Evolutionary conservation across 1,139 yeast genomes (phyloP), one percentile per base, ranked within the genome.

Genomic region (Diutina pseudorugosa): DNA sequence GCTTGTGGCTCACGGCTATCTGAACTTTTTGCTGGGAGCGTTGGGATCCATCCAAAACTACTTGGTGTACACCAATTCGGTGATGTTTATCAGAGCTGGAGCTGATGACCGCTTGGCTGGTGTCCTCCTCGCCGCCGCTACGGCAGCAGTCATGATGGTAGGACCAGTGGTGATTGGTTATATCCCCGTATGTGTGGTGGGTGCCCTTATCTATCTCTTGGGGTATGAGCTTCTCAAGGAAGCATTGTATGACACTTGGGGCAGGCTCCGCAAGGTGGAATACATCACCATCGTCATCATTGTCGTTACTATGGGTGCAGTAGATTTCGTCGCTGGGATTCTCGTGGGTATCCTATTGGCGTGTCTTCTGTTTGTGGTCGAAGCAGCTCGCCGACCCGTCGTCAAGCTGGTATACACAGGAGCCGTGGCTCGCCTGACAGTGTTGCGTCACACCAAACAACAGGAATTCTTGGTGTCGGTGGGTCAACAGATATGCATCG

Each of bases 111-210:
- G 96, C 50, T 65, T 87, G 30, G 94, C 98, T 4, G 98, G 98
- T 14, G 75, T 90, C 14, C 71, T 93, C 74, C 74, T 93, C 53
- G 96, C 97, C 0, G 59, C 79, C 1, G 94, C 93, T 1, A 93
- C 98, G 0, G 79, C 78, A 18, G 76, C 76, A 0, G 83, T 93
- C 12, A 86, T 93, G 95, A 63, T 86, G 50, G 79, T 83, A 6
- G 98, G 98, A 0, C 98, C 98, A 0, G 85, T 78, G 1, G 83
- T 91, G n/a, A 89, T 93, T 62, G 96, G 97, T 0, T 87, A 74
- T 62, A 93, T 93, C 52, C 98, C 98, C 0, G 89, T 93, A 19
- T 85, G 95, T 70, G 96, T 93, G 41, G 98, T 93, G 27, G 98
- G 97, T 0, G 82, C 97, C 0, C 77, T 93, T 56, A 93, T 93